A percentile compares a stretch with the other conserved stretches of the same genome.
These are phyloP conservation scores for Amyloporia xantha DNA, from an alignment of 768 basidiomycete species.

Conservation along the genomic window DNA sequence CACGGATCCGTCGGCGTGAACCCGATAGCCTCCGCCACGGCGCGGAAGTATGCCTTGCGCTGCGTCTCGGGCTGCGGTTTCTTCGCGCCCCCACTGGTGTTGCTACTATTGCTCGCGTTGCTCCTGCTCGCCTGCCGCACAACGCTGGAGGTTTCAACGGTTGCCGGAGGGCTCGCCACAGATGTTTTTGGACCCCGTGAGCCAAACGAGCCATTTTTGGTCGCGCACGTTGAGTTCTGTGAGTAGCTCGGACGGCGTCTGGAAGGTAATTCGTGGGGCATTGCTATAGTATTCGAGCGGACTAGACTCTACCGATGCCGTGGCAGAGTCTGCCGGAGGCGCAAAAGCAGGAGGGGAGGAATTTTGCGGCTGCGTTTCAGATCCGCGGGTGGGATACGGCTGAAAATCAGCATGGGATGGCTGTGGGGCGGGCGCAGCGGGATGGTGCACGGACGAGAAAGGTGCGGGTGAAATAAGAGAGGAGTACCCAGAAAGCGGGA, in stretches of 20 bases:
- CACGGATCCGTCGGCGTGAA: constrained; percentile 60
- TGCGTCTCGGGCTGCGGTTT: constrained; percentile 37
- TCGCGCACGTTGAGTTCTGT: constrained; percentile 32
- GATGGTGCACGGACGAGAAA: neutral
- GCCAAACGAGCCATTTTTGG: no score
- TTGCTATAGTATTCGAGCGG: constrained; percentile 15
- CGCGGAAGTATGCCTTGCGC: constrained; percentile 53
- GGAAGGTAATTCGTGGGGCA: constrained; percentile 34
- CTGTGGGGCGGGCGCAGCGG: neutral
- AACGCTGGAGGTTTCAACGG: neutral
- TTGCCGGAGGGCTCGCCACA: neutral
- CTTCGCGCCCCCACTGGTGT: neutral
- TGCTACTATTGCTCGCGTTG: neutral
- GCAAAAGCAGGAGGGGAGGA: neutral
- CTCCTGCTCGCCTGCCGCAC: constrained; percentile 1
- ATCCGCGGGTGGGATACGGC: neutral
- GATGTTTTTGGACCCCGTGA: no score
- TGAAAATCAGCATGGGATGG: no score
- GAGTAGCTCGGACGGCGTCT: constrained; percentile 60
- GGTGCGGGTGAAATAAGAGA: constrained; percentile 10
- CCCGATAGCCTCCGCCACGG: constrained; percentile 47
- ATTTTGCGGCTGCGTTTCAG: neutral
- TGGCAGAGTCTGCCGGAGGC: neutral
- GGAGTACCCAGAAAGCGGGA: constrained; percentile 19
- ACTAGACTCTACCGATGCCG: neutral